Evolutionary conservation across 2,329 filamentous ascomycete genomes (phyloP), one percentile per base, ranked within the genome.

Genomic region (Escovopsis sp.): DNA sequence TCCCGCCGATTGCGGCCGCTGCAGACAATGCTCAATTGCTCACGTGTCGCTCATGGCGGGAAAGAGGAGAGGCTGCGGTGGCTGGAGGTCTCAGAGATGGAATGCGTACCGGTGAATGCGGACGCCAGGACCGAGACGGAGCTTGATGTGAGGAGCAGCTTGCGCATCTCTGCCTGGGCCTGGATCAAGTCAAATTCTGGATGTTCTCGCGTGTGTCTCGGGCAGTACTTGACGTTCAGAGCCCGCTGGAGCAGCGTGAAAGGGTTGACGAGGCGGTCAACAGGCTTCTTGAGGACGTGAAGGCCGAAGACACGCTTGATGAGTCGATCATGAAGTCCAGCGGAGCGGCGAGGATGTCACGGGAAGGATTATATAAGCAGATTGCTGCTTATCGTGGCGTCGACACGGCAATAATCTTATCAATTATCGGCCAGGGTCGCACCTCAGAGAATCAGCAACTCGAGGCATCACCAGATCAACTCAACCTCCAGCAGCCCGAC

Each of bases 111-210:
- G 42, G 83, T 71, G 27, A 60, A 54, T 9, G 70, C 69, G 18
- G 79, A 77, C 39, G 79, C 60, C 40, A 77, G 62, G 40, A 83
- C 61, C 27, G 79, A 82, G 36, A 83, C 77, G 60, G 84, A 79
- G 9, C 71, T 67, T 13, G 76, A 76, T 6, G 76, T 76, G 48
- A 85, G 69, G 43, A 85, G 60, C 50, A 79, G 60, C 41, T 48
- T 53, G 25, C 48, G 48, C 54, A 60, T 58, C 4, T 34, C 44
- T 19, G 30, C 7, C 30, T 16, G 19, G 21, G 35, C 33, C 7
- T 27, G n/a, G 29, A 18, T 16, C 29, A 17, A 31, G n/a, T n/a
- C n/a, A 31, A 31, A 16, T 5, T 28, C 6, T 28, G 6, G 13
- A 15, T 28, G 12, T 26, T 18, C 13, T 29, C n/a, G 38, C 34